These are phyloP conservation scores for Cenchrus fungigraminus DNA, from an alignment of 176 grass and related monocot species.

Conservation along the genomic window DNA sequence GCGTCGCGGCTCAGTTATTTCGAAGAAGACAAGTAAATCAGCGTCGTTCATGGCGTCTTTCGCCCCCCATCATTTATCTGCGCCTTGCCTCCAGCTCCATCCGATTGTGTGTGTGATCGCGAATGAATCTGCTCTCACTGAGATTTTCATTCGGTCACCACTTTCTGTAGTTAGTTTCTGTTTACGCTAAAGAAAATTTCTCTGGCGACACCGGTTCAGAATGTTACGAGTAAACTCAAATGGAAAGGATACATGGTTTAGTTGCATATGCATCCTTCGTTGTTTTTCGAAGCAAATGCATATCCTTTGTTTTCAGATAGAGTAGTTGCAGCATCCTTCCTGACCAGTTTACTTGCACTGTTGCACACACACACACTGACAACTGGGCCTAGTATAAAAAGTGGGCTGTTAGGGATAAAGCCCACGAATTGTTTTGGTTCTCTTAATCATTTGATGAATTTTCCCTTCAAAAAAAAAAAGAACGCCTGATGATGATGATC, in stretches of 20 bases:
- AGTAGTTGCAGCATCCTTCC: background rate
- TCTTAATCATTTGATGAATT: background rate
- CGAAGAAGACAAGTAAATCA: conserved; percentile 35
- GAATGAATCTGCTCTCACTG: conserved; percentile 1
- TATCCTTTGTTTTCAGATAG: background rate
- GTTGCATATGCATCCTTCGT: background rate
- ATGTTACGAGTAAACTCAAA: background rate
- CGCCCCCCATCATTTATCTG: background rate
- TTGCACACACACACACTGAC: no score
- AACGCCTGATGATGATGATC: conserved; percentile 4
- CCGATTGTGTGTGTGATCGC: background rate
- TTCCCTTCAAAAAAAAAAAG: background rate
- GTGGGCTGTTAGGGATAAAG: background rate
- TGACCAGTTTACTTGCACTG: background rate
- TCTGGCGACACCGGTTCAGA: background rate
- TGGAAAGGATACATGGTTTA: background rate
- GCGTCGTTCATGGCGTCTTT: background rate
- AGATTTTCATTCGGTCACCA: conserved; percentile 1
- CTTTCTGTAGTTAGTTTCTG: conserved; percentile 1
- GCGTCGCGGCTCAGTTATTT: conserved; percentile 34
- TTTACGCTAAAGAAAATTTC: background rate
- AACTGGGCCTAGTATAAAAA: background rate
- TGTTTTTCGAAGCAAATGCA: background rate
- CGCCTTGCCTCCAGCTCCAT: background rate
- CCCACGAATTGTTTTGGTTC: background rate